A percentile compares a stretch with the other conserved stretches of the same genome.
These are phyloP conservation scores for Phytophthora pinifolia DNA, from an alignment of 352 stramenopile genomes.

Conservation along the genomic window DNA sequence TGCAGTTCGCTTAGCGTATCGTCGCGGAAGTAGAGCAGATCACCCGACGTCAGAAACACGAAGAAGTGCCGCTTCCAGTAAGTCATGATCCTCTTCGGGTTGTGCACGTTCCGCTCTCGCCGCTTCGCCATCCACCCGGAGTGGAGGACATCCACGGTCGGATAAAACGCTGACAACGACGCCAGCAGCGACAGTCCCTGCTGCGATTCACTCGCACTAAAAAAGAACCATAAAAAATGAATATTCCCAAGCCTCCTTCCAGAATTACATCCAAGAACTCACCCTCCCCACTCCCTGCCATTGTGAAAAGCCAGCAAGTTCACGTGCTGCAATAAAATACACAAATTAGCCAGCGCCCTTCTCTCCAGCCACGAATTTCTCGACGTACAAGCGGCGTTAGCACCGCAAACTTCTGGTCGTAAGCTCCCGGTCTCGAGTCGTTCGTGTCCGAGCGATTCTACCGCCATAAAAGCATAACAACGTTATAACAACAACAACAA, in stretches of 20 bases:
- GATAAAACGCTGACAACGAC: slow-evolving; percentile 77
- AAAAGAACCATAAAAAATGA: not conserved
- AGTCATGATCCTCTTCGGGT: slow-evolving; percentile 77
- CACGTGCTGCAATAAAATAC: slow-evolving; percentile 47
- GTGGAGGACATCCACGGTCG: slow-evolving; percentile 68
- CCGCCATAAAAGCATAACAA: slow-evolving; percentile 3
- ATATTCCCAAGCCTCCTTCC: not conserved
- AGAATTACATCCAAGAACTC: slow-evolving; percentile 1
- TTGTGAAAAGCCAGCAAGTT: slow-evolving; percentile 77
- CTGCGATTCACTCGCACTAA: slow-evolving; percentile 67
- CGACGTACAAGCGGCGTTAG: slow-evolving; percentile 60
- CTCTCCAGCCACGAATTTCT: no score
- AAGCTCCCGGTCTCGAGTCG: slow-evolving; percentile 48
- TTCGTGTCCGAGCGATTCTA: slow-evolving; percentile 61
- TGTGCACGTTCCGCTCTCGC: slow-evolving; percentile 70
- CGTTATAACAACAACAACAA: slow-evolving; percentile 4
- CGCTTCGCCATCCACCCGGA: slow-evolving; percentile 75
- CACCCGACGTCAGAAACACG: slow-evolving; percentile 68
- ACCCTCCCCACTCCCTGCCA: slow-evolving; percentile 66
- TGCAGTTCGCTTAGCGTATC: slow-evolving; percentile 71
- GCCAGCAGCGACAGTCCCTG: slow-evolving; percentile 77
- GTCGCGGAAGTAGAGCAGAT: slow-evolving; percentile 80
- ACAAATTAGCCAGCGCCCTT: not conserved
- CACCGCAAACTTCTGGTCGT: slow-evolving; percentile 80
- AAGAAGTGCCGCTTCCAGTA: slow-evolving; percentile 88